Conservation (phyloP, 2,329 filamentous ascomycete genomes). For the Fusarium devonianum region DNA sequence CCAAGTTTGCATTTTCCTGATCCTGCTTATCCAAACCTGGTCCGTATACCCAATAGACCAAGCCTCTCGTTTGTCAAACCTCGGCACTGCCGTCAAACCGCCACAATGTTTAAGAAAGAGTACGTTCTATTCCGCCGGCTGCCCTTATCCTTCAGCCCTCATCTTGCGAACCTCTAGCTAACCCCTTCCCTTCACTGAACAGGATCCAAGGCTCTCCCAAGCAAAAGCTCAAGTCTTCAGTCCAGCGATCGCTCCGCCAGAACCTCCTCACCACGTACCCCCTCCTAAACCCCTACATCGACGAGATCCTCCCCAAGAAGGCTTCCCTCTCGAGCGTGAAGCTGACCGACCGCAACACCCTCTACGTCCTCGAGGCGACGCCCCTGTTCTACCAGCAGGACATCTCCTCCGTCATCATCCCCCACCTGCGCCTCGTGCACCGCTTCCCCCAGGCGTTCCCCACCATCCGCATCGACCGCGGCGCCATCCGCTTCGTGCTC, state of each 20-base stretch:
- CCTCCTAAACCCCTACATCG: constrained; percentile 83
- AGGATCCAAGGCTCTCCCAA: constrained; percentile 76
- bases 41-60: not conserved
- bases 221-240: constrained; percentile 97
- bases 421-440: constrained; percentile 89
- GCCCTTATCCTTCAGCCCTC: constrained; percentile 2
- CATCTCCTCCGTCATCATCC: constrained; percentile 76
- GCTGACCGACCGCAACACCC: constrained; percentile 86
- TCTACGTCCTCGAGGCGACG: constrained; percentile 80
- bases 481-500: constrained; percentile 95
- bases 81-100: constrained; percentile 26
- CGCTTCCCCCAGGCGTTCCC: constrained; percentile 86
- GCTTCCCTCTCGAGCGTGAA: constrained; percentile 89
- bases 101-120: constrained; percentile 93
- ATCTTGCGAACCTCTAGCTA: constrained; percentile 13
- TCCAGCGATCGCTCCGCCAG: constrained; percentile 84
- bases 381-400: constrained; percentile 93
- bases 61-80: not conserved
- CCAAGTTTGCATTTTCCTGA: not conserved
- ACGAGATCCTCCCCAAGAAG: constrained; percentile 96
- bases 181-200: constrained; percentile 47
- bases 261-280: constrained; percentile 87
- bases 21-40: not conserved
- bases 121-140: constrained; percentile 52
- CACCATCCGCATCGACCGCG: constrained; percentile 88